Conservation (phyloP, 331 rosid species). For the Arachis monticola region DNA sequence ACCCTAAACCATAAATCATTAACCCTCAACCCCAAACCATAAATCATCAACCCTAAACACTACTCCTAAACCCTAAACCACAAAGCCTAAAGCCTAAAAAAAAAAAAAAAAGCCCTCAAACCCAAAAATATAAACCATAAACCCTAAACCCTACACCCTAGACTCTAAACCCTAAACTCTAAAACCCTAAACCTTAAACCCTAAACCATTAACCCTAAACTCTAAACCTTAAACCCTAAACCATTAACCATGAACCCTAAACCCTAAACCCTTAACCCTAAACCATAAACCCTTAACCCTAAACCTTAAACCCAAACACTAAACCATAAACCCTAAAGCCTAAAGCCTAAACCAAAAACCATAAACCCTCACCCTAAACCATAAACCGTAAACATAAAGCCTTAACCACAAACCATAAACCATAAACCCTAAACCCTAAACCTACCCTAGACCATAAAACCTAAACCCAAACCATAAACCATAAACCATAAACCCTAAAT, state of each 20-base stretch:
- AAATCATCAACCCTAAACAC: background rate
- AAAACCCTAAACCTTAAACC: conserved; percentile 8
- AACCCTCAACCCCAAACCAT: background rate
- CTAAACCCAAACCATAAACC: background rate
- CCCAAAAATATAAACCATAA: too few relatives aligned
- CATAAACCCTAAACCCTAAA: conserved; percentile 1
- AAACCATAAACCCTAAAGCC: background rate
- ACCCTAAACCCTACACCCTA: background rate
- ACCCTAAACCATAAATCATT: too few relatives aligned
- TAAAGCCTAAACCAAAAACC: too few relatives aligned
- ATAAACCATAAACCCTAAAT: background rate
- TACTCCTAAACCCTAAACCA: background rate
- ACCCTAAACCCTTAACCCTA: conserved; percentile 1
- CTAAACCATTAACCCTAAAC: conserved; percentile 1
- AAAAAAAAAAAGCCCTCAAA: too few relatives aligned
- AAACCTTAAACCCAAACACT: background rate
- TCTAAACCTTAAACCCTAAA: background rate
- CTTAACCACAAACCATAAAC: background rate
- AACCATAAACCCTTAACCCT: background rate
- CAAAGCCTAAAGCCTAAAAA: background rate
- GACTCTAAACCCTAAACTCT: background rate
- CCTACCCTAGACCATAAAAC: background rate
- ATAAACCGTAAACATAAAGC: background rate
- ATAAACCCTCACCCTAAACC: background rate
- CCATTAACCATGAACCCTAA: background rate